A percentile compares a stretch with the other conserved stretches of the same genome.
Conservation (phyloP, 23 red algal genomes). For the Gracilaria gracilis region DNA sequence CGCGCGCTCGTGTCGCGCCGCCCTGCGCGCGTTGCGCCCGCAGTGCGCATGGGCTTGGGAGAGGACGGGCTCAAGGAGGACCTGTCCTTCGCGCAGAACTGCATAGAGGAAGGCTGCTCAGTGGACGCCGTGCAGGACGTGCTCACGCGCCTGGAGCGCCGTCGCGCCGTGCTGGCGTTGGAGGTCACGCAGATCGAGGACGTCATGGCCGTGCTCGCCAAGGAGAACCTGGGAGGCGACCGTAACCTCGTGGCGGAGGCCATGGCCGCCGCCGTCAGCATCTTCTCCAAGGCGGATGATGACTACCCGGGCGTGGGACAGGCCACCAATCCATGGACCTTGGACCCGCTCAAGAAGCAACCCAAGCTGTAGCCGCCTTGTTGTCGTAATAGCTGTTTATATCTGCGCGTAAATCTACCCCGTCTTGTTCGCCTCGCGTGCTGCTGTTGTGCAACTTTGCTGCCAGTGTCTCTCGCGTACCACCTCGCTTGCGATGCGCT, state of each 20-base stretch:
- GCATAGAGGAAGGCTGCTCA: slow-evolving; percentile 85
- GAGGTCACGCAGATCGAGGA: slow-evolving; percentile 76
- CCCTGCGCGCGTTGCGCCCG: background rate
- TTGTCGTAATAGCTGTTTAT: slow-evolving; percentile 24
- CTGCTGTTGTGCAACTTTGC: background rate
- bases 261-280: slow-evolving; percentile 77
- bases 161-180: slow-evolving; percentile 56
- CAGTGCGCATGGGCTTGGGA: slow-evolving; percentile 63
- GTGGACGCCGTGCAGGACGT: slow-evolving; percentile 86
- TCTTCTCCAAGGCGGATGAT: slow-evolving; percentile 77
- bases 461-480: background rate
- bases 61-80: slow-evolving; percentile 81
- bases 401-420: background rate
- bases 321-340: slow-evolving; percentile 51
- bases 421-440: background rate
- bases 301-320: slow-evolving; percentile 71
- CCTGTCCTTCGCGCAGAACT: slow-evolving; percentile 63
- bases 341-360: slow-evolving; percentile 77
- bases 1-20: background rate
- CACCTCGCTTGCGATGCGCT: slow-evolving; percentile 1
- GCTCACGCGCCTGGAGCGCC: slow-evolving; percentile 72
- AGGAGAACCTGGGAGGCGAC: slow-evolving; percentile 76
- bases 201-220: slow-evolving; percentile 74
- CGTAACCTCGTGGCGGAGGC: slow-evolving; percentile 71
- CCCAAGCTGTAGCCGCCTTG: slow-evolving; percentile 47